These are phyloP conservation scores for Trypanosoma scelopori DNA, from an alignment of 208 protist genomes.

Conservation along the genomic window DNA sequence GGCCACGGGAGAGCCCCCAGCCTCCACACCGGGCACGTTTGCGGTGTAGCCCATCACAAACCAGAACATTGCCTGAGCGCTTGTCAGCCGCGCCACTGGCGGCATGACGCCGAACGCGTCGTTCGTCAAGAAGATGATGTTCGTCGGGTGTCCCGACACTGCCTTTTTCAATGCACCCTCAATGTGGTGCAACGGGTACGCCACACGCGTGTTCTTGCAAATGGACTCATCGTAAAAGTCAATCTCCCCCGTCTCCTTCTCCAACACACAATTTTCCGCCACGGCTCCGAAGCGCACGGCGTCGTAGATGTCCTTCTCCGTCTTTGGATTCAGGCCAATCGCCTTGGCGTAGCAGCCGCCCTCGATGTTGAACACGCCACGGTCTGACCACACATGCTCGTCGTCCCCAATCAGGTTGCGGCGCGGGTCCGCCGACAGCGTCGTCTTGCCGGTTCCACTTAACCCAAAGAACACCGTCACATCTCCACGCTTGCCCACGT, in stretches of 20 bases:
- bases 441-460: slow-evolving; percentile 93
- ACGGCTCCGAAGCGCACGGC: slow-evolving; percentile 86
- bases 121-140: slow-evolving; percentile 97
- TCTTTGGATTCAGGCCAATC: slow-evolving; percentile 84
- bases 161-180: slow-evolving; percentile 86
- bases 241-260: slow-evolving; percentile 61
- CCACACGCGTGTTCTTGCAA: slow-evolving; percentile 96
- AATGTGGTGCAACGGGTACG: slow-evolving; percentile 95
- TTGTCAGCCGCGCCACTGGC: slow-evolving; percentile 90
- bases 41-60: slow-evolving; percentile 96
- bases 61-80: slow-evolving; percentile 94
- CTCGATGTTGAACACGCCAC: slow-evolving; percentile 93
- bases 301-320: slow-evolving; percentile 93
- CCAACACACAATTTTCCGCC: slow-evolving; percentile 87
- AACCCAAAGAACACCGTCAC: slow-evolving; percentile 92
- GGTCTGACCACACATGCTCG: slow-evolving; percentile 92
- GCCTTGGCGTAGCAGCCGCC: slow-evolving; percentile 94
- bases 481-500: slow-evolving; percentile 81
- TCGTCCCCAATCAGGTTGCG: slow-evolving; percentile 91
- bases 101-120: slow-evolving; percentile 98
- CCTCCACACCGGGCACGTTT: slow-evolving; percentile 93
- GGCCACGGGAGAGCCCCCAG: slow-evolving; percentile 90
- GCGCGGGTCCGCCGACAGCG: slow-evolving; percentile 87
- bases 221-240: slow-evolving; percentile 93
- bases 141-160: slow-evolving; percentile 86